These are phyloP conservation scores for Fistulinella prunicolor DNA, from an alignment of 768 basidiomycete species.

Conservation along the genomic window DNA sequence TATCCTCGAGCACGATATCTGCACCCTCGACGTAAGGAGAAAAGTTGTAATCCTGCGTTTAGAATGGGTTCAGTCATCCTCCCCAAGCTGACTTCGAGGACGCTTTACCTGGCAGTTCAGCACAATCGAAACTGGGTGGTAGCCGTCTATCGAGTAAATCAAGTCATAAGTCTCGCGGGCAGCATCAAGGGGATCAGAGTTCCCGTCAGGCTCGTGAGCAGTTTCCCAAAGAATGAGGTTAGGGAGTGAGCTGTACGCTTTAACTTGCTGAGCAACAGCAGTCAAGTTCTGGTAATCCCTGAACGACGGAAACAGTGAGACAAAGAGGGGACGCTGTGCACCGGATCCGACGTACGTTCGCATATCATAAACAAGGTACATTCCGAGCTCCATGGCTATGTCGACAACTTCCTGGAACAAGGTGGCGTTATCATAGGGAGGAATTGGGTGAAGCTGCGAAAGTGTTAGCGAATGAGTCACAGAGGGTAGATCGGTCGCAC, in stretches of 20 bases:
- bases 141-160: constrained; percentile 50
- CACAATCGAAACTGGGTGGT: constrained; percentile 56
- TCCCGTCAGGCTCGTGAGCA: constrained; percentile 71
- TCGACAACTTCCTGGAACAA: constrained; percentile 22
- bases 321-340: background rate
- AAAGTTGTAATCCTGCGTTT: constrained; percentile 67
- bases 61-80: background rate
- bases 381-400: constrained; percentile 15
- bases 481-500: too few species aligned
- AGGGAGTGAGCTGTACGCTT: constrained; percentile 57
- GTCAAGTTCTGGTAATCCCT: constrained; percentile 61
- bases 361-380: constrained; percentile 82
- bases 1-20: constrained; percentile 61
- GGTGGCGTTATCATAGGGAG: constrained; percentile 58
- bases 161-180: constrained; percentile 45
- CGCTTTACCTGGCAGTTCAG: constrained; percentile 42
- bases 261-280: constrained; percentile 61
- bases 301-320: background rate
- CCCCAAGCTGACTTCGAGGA: background rate
- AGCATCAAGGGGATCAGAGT: constrained; percentile 60
- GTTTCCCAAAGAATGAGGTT: constrained; percentile 74
- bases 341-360: constrained; percentile 38
- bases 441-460: constrained; percentile 66
- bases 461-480: too few species aligned
- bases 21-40: constrained; percentile 55